A percentile compares a stretch with the other conserved stretches of the same genome.
Conservation (phyloP, 768 basidiomycete species). For the Pholiota molesta region DNA sequence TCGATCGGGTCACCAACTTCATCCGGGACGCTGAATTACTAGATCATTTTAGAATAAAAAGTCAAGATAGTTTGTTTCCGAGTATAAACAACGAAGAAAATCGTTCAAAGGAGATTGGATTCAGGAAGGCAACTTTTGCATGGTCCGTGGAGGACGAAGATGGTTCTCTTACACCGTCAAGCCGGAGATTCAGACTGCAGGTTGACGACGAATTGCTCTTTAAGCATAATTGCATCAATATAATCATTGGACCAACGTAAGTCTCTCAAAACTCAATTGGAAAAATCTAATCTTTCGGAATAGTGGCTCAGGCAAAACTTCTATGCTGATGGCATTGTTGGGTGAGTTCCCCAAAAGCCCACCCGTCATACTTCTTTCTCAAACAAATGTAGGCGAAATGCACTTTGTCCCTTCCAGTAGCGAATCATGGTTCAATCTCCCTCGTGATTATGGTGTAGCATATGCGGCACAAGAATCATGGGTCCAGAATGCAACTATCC, state of each 20-base stretch:
- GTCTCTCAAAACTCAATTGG: not conserved
- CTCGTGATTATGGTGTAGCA: slow-evolving; percentile 64
- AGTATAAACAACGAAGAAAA: not conserved
- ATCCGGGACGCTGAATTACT: slow-evolving; percentile 42
- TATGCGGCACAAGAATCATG: slow-evolving; percentile 85
- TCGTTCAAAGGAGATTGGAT: not conserved
- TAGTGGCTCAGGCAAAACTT: slow-evolving; percentile 59
- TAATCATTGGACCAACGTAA: slow-evolving; percentile 58
- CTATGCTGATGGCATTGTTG: slow-evolving; percentile 62
- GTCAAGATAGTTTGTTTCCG: not conserved
- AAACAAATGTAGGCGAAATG: slow-evolving; percentile 52
- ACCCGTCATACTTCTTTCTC: not conserved
- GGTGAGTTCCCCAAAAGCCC: slow-evolving; percentile 22
- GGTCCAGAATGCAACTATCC: slow-evolving; percentile 78
- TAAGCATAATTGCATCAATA: slow-evolving; percentile 52
- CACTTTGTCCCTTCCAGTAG: slow-evolving; percentile 53
- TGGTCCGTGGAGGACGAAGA: slow-evolving; percentile 6
- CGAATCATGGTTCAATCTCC: slow-evolving; percentile 66
- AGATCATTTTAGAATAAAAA: not conserved
- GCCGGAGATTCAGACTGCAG: slow-evolving; percentile 49
- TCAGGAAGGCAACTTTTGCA: slow-evolving; percentile 4
- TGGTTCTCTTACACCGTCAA: slow-evolving; percentile 34
- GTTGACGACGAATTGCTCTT: slow-evolving; percentile 59
- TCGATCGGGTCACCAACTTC: slow-evolving; percentile 52
- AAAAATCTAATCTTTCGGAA: not conserved